Conservation (phyloP, 352 stramenopile genomes). For the Pythium sukuiense region DNA sequence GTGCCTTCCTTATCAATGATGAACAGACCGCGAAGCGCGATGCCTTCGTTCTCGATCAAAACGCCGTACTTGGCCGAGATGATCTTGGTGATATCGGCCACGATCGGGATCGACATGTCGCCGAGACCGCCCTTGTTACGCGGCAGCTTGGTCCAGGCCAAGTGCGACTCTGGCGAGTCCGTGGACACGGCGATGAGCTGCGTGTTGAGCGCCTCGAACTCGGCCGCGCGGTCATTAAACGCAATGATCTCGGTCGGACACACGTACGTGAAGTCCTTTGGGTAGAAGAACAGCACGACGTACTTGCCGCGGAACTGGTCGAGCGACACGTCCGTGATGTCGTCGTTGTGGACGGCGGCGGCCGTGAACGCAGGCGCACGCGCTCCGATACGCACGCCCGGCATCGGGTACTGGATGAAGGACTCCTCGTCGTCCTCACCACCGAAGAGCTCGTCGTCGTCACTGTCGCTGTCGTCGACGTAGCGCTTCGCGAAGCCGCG, state of each 20-base stretch:
- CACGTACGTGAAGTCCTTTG: constrained; percentile 91
- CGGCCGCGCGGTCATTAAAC: constrained; percentile 81
- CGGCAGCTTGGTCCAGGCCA: constrained; percentile 87
- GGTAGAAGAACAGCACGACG: constrained; percentile 92
- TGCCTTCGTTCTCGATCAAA: constrained; percentile 79
- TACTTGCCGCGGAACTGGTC: constrained; percentile 88
- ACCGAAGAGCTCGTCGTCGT: constrained; percentile 58
- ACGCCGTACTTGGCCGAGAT: constrained; percentile 92
- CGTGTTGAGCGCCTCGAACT: constrained; percentile 86
- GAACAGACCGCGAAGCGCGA: constrained; percentile 91
- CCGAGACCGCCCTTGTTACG: constrained; percentile 91
- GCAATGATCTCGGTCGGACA: constrained; percentile 92
- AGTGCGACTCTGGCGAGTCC: constrained; percentile 90
- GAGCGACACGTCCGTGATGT: constrained; percentile 83
- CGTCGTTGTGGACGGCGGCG: constrained; percentile 70
- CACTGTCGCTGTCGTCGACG: constrained; percentile 32
- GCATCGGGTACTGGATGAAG: constrained; percentile 78
- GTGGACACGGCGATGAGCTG: constrained; percentile 89
- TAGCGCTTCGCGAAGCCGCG: constrained; percentile 46
- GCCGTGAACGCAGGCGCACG: constrained; percentile 78
- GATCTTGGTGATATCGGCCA: constrained; percentile 93
- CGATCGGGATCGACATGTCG: constrained; percentile 92
- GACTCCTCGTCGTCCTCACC: constrained; percentile 69
- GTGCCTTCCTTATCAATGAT: constrained; percentile 92
- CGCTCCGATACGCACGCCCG: constrained; percentile 56